Base-by-base conservation (phyloP, 768 basidiomycete species). In the Ramaria sp. region DNA sequence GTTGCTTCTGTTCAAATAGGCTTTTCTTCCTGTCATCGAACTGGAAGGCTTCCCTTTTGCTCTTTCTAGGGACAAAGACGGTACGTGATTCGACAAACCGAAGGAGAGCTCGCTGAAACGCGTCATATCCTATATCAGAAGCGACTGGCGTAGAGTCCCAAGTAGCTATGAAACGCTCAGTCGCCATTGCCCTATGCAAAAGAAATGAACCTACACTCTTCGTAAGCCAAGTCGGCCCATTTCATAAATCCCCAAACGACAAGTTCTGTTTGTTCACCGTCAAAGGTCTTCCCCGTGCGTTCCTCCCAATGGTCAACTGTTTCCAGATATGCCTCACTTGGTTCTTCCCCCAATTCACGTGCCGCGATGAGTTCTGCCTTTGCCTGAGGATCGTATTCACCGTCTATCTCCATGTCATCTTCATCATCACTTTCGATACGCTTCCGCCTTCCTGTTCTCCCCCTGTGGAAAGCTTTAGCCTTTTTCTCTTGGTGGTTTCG, bases 191-290 rank as follows among this genome's bases (percentile, higher is more conserved):
- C 52, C n/a, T 39, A 44, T 50, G 50, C 53, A 15, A 52, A 9
- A 10, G 48, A 50, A 51, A 28, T 48, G 30, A 41, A n/a, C 78
- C 51, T 55, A 89, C 94, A 83, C 73, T 92, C 86, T 20, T 95
- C 87, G 58, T 98, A 96, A n/a, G 86, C 82, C 25, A 97, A 73
- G 58, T 92, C 92, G 42, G 81, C 74, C 95, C 95, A 98, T 66
- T 98, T 99, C 60, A 91, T 73, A 65, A 93, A 93, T 12, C 78
- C 80, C 84, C 88, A 92, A 18, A 81, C 73, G 32, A 95, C 79
- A 48, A 77, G 67, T 37, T 78, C 70, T 27, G 82, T 75, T 60
- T 85, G 74, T 4, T 78, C 68, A 28, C 67, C 62, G 9, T 64
- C 63, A 5, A 90, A 67, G 3, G 63, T 62, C n/a, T 65, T 51